Conservation (phyloP, 495 filamentous ascomycete species). For the Neurospora pannonica region DNA sequence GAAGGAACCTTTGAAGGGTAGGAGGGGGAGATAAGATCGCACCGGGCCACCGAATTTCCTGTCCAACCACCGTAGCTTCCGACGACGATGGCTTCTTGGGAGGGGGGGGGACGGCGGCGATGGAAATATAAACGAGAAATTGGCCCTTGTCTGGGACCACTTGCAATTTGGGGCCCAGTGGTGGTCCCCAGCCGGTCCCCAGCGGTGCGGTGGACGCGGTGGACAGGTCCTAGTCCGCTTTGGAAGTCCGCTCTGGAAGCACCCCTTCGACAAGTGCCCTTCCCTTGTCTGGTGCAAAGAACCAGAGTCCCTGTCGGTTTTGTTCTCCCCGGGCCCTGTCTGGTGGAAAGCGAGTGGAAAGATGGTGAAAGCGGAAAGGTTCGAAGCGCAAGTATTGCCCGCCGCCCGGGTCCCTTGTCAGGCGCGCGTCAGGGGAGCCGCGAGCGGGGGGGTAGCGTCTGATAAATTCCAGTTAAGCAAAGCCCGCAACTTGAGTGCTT, state of each 20-base stretch:
- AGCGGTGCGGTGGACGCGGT: neutral
- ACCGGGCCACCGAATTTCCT: neutral
- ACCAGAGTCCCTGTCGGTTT: neutral
- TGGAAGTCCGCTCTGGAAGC: neutral
- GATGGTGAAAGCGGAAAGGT: neutral
- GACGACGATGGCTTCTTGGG: neutral
- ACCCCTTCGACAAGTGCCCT: neutral
- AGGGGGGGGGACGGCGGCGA: neutral
- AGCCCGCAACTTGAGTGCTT: neutral
- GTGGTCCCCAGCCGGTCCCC: neutral
- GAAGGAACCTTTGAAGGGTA: neutral
- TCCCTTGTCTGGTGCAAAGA: neutral
- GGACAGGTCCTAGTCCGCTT: neutral
- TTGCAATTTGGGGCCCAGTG: neutral
- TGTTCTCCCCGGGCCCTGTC: neutral
- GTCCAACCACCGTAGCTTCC: neutral
- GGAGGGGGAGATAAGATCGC: neutral
- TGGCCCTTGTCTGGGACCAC: neutral
- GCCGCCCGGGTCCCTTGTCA: neutral
- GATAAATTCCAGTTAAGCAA: neutral
- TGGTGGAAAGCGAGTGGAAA: neutral
- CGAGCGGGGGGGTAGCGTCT: neutral
- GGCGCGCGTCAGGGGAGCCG: neutral
- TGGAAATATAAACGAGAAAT: slow-evolving; percentile 1
- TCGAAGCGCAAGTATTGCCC: neutral